Evolutionary conservation across 1,139 yeast species (phyloP), one percentile per base, ranked within the genome.

Genomic region (Magnusiomyces fungicola): DNA sequence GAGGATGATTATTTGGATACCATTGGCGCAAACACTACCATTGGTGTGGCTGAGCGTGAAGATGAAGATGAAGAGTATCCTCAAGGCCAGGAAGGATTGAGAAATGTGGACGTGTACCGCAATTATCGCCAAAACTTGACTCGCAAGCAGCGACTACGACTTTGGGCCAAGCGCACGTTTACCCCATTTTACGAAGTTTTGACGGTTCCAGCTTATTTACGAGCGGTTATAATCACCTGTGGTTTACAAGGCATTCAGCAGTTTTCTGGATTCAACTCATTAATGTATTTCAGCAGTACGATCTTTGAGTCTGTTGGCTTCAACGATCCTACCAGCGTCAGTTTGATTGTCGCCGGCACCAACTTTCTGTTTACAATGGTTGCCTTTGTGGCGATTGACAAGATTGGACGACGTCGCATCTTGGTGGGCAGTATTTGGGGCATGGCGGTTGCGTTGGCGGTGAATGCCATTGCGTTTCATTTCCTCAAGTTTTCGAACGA

Each of bases 201-300:
- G 39, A 16, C 42, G 1, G 50, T 48, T 3, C 71, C 74, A 16
- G 72, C 78, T 9, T 78, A 81, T 51, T 69, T 75, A 50, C 71
- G 86, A 51, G 89, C 89, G 1, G 70, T 82, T 44, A 61, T 75
- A 16, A 74, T 83, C 46, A 89, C 87, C 1, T 81, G 87, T 68
- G 80, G 81, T 1, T 71, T 83, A 48, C 85, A 83, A 76, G 81
- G 84, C 47, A 77, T 81, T 59, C 90, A 83, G 63, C 90, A 83
- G 62, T 74, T 79, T 41, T 78, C 84, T n/a, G 88, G 90, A 9
- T 81, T 82, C 66, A 82, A 83, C 65, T 81, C 88, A 3, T 78
- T 82, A 61, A 81, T 83, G 86, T 83, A 82, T 63, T 83, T 81
- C 59, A 78, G 86, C 47, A 78, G 87, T 9, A 76, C 85, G 1